Percentiles rank a stretch among this genome's conserved stretches.
Evolutionary conservation across 2,329 filamentous ascomycete genomes (phyloP).

Genomic region (Hymenoscyphus repandus): DNA sequence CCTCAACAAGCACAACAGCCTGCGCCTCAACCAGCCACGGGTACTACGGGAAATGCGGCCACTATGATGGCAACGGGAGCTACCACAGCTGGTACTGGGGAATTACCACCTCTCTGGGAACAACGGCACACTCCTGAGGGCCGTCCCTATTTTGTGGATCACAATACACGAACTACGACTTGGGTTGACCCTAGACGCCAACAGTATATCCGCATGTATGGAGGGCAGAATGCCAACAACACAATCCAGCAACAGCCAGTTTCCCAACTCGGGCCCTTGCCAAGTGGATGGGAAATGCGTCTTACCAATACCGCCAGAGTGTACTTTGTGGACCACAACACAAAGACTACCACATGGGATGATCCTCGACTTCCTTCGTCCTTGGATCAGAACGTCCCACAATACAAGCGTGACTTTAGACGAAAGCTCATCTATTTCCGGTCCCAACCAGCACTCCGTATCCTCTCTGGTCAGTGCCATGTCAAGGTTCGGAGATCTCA

Average conservation of each 20-base stretch:
- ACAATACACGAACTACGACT: conserved; percentile 95
- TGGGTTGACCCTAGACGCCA: conserved; percentile 97
- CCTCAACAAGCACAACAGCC: conserved; percentile 36
- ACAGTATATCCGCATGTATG: conserved; percentile 98
- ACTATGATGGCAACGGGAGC: conserved; percentile 94
- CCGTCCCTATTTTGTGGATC: conserved; percentile 93
- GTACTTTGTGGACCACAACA: conserved; percentile 99
- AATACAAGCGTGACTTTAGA: conserved; percentile 98
- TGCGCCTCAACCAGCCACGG: conserved; percentile 18
- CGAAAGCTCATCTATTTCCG: conserved; percentile 99
- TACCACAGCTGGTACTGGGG: conserved; percentile 89
- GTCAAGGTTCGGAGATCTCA: conserved; percentile 95
- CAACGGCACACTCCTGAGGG: conserved; percentile 94
- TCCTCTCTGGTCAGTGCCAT: conserved; percentile 92
- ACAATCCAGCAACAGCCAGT: conserved; percentile 96
- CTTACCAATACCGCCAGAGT: conserved; percentile 96
- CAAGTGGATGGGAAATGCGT: conserved; percentile 99
- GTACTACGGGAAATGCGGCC: conserved; percentile 47
- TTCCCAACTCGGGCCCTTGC: conserved; percentile 88
- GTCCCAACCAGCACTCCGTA: conserved; percentile 92
- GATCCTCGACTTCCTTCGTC: conserved; percentile 93
- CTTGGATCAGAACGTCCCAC: conserved; percentile 94
- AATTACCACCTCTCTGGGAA: conserved; percentile 94
- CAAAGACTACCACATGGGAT: conserved; percentile 99
- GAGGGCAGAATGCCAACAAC: conserved; percentile 79